A percentile compares a stretch with the other conserved stretches of the same genome.
Evolutionary conservation across 2,329 filamentous ascomycete species (phyloP).

Genomic region (Sordariomycetes sp.): DNA sequence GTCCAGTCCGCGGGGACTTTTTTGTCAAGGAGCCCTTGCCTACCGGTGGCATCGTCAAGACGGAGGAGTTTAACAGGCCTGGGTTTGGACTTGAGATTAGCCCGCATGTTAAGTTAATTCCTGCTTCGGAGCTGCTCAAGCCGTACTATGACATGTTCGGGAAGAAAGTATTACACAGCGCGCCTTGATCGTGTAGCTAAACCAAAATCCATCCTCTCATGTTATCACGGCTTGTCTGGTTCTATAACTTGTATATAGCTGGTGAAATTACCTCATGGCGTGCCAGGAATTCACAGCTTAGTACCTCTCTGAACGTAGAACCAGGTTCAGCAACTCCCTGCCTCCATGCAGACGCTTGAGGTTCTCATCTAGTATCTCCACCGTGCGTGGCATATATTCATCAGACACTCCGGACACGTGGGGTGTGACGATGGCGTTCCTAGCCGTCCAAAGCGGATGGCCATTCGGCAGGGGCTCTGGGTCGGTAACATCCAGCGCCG

Average conservation of each 20-base stretch:
- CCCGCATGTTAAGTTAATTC: slow-evolving; percentile 35
- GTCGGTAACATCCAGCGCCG: slow-evolving; percentile 62
- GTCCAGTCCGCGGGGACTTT: slow-evolving; percentile 85
- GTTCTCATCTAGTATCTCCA: slow-evolving; percentile 17
- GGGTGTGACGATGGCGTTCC: slow-evolving; percentile 49
- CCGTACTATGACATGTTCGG: too few relatives aligned
- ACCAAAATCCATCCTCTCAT: too few relatives aligned
- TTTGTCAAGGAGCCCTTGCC: slow-evolving; percentile 89
- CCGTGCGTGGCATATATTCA: slow-evolving; percentile 13
- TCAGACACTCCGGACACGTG: slow-evolving; percentile 24
- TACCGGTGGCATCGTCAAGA: slow-evolving; percentile 67
- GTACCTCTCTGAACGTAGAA: slow-evolving; percentile 13
- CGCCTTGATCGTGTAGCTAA: too few relatives aligned
- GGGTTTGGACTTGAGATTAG: slow-evolving; percentile 87
- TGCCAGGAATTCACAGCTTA: slow-evolving; percentile 1
- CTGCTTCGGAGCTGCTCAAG: too few relatives aligned
- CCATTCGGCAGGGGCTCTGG: slow-evolving; percentile 58
- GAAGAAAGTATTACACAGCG: too few relatives aligned
- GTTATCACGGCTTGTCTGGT: too few relatives aligned
- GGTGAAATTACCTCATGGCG: too few relatives aligned
- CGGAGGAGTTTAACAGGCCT: slow-evolving; percentile 73
- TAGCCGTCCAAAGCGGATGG: slow-evolving; percentile 52
- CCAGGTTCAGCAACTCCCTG: slow-evolving; percentile 17
- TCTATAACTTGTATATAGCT: too few relatives aligned
- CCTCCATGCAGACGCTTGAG: slow-evolving; percentile 16